phyloP scores from a whole-genome alignment of 441 rosid species.

The Oxalis stricta region DNA sequence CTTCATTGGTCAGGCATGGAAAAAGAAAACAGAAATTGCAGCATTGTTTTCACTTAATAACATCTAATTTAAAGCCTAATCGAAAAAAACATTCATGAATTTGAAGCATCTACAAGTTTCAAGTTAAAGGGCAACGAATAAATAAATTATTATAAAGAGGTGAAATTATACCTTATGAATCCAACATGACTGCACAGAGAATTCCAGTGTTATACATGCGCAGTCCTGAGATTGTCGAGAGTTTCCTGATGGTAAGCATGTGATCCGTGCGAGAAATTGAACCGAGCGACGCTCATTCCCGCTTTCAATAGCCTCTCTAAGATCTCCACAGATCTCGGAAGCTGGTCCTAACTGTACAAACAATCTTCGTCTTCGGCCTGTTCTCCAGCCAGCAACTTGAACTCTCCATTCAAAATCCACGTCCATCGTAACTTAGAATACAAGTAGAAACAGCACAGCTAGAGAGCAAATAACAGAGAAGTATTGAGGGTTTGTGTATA shows the following conservation, averaged over 20 bases:
- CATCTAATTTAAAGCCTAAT: too few relatives aligned
- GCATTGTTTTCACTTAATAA: too few relatives aligned
- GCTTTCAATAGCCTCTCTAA: conserved; percentile 41
- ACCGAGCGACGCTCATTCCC: conserved; percentile 60
- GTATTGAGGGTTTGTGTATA: neutral
- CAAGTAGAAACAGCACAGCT: neutral
- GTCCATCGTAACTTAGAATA: neutral
- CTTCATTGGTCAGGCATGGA: too few relatives aligned
- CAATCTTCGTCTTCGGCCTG: conserved; percentile 50
- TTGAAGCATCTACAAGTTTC: neutral
- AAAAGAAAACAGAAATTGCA: too few relatives aligned
- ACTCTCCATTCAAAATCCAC: neutral
- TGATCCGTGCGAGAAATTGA: conserved; percentile 52
- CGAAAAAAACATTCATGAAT: neutral
- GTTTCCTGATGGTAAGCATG: conserved; percentile 51
- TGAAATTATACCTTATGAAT: conserved; percentile 30
- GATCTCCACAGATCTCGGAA: conserved; percentile 37
- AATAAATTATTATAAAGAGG: neutral
- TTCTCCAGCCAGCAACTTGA: conserved; percentile 2
- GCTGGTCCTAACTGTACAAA: conserved; percentile 57
- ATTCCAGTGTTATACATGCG: conserved; percentile 37
- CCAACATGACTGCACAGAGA: conserved; percentile 54
- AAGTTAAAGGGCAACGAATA: neutral
- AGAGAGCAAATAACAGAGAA: neutral
- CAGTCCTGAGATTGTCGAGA: conserved; percentile 37